Conservation (phyloP, 75 land plant genomes). For the Larix kaempferi region DNA sequence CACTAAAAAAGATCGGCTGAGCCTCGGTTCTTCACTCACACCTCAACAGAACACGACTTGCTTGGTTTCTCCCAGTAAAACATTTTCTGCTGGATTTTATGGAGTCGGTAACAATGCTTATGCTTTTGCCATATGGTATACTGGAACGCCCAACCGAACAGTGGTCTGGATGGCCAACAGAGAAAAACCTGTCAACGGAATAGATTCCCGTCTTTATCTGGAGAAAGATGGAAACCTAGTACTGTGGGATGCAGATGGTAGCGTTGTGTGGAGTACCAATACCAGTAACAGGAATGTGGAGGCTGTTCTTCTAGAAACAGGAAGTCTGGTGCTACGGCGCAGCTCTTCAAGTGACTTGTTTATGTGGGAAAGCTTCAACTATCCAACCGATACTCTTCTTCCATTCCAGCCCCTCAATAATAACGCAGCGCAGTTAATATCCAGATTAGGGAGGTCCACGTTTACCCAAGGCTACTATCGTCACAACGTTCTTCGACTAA, state of each 20-base stretch:
- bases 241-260: conserved; percentile 1
- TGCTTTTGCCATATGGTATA: conserved; percentile 5
- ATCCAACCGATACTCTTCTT: conserved; percentile 31
- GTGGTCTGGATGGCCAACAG: conserved; percentile 11
- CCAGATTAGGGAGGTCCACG: background rate
- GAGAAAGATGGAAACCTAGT: conserved; percentile 6
- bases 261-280: conserved; percentile 15
- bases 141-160: background rate
- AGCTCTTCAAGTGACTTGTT: background rate
- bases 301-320: conserved; percentile 5
- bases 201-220: background rate
- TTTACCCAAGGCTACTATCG: background rate
- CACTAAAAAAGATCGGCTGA: too few species aligned
- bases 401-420: conserved; percentile 14
- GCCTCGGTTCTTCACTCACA: background rate
- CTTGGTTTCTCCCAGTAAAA: background rate
- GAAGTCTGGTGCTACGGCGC: conserved; percentile 23
- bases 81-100: background rate
- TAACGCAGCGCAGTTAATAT: background rate
- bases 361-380: conserved; percentile 34
- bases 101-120: background rate
- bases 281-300: background rate
- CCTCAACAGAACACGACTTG: background rate
- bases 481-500: background rate
- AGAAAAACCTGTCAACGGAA: background rate